Conservation (phyloP, 2,329 filamentous ascomycete genomes). For the Ophioceras dolichostomum region DNA sequence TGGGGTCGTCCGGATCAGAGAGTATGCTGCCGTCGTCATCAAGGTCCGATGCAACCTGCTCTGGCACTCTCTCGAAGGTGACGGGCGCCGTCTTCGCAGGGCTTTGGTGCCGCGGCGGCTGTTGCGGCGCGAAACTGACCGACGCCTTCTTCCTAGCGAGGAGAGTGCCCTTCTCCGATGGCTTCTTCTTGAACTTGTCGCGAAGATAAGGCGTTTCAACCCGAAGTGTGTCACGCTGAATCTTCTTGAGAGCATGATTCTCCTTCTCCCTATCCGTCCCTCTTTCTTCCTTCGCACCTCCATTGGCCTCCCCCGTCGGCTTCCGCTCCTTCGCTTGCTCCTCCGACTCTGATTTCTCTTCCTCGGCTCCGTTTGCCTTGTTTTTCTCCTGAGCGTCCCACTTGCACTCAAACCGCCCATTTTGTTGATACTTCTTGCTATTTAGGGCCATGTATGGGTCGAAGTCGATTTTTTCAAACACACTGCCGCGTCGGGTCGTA, state of each 20-base stretch:
- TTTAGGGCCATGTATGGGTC: slow-evolving; percentile 38
- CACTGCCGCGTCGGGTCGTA: slow-evolving; percentile 22
- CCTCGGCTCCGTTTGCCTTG: slow-evolving; percentile 13
- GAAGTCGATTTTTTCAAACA: slow-evolving; percentile 43
- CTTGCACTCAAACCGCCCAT: slow-evolving; percentile 38
- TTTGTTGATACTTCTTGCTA: slow-evolving; percentile 46
- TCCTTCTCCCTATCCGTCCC: no score
- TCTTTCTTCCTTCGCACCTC: no score
- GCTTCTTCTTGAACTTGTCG: slow-evolving; percentile 22
- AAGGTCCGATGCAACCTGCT: slow-evolving; percentile 27
- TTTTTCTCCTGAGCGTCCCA: slow-evolving; percentile 15
- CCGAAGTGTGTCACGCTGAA: no score
- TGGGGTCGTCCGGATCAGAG: slow-evolving; percentile 44
- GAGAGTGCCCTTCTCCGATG: slow-evolving; percentile 21
- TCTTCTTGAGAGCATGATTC: no score
- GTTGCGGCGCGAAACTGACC: no score
- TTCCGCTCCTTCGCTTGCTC: no score
- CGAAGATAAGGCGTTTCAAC: no score
- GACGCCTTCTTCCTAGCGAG: slow-evolving; percentile 24
- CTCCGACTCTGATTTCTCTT: no score
- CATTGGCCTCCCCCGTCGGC: no score
- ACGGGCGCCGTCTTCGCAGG: slow-evolving; percentile 22
- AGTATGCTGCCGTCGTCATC: slow-evolving; percentile 36
- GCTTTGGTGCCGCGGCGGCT: no score
- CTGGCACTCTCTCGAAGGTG: no score